phyloP scores from a whole-genome alignment of 2,329 filamentous ascomycete species.

The Hymenoscyphus albidus region DNA sequence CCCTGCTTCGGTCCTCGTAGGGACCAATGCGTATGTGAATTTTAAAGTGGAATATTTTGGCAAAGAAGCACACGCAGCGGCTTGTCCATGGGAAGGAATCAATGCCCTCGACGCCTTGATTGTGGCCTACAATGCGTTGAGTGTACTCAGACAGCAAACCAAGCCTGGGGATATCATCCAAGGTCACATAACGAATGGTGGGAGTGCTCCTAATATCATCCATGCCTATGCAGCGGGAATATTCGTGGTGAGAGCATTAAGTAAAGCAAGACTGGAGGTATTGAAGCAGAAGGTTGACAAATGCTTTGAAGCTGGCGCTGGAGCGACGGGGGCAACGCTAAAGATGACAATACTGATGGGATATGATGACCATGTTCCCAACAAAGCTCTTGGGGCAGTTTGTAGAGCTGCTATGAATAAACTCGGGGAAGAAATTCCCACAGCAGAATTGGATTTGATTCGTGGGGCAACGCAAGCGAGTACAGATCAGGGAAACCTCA shows the following conservation, averaged over 20 bases:
- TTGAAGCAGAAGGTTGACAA: conserved; percentile 4
- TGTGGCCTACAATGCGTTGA: conserved; percentile 33
- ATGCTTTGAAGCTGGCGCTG: conserved; percentile 4
- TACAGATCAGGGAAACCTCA: conserved; percentile 58
- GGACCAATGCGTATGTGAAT: conserved; percentile 48
- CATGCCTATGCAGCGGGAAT: conserved; percentile 7
- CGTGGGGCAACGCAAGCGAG: conserved; percentile 47
- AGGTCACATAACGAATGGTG: conserved; percentile 33
- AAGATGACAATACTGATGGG: neutral
- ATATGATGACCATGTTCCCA: conserved; percentile 8
- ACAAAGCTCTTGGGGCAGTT: neutral
- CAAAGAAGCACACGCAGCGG: conserved; percentile 44
- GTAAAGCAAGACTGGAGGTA: neutral
- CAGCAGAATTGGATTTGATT: conserved; percentile 40
- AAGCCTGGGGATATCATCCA: conserved; percentile 31
- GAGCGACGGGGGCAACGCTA: conserved; percentile 2
- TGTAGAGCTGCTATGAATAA: conserved; percentile 1
- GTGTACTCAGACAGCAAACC: conserved; percentile 31
- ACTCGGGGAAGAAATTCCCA: conserved; percentile 37
- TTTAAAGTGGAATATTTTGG: conserved; percentile 52
- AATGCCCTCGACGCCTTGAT: conserved; percentile 38
- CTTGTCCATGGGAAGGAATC: conserved; percentile 37
- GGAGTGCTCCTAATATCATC: conserved; percentile 37
- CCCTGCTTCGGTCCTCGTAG: conserved; percentile 45
- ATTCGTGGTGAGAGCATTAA: conserved; percentile 5